Evolutionary conservation across 139 green algal species (phyloP).

Genomic region (Volvox reticuliferus): DNA sequence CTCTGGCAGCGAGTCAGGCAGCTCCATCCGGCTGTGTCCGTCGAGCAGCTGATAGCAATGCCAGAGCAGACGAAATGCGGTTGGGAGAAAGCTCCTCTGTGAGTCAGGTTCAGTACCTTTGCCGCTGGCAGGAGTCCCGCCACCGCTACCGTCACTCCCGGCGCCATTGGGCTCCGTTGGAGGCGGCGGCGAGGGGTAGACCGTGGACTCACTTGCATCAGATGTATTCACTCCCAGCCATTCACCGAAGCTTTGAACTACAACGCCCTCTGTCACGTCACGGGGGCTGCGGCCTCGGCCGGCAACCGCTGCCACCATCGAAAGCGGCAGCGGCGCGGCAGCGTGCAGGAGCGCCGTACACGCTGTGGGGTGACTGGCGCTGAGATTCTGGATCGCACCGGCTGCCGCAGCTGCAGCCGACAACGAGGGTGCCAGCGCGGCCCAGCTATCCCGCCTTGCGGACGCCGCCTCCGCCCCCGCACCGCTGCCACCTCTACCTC

Average conservation of each 20-base stretch:
- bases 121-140: neutral
- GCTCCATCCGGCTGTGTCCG: neutral
- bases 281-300: neutral
- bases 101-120: neutral
- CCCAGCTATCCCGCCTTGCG: neutral
- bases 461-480: neutral
- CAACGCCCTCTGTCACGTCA: neutral
- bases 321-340: neutral
- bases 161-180: neutral
- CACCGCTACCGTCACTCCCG: neutral
- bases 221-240: neutral
- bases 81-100: neutral
- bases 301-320: neutral
- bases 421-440: conserved; percentile 22
- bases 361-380: neutral
- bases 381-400: conserved; percentile 37
- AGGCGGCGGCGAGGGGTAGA: neutral
- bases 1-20: conserved; percentile 15
- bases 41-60: conserved; percentile 30
- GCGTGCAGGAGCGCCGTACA: conserved; percentile 24
- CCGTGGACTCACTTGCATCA: neutral
- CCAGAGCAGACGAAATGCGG: conserved; percentile 14
- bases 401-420: conserved; percentile 31
- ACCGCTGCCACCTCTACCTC: neutral
- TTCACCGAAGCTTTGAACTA: conserved; percentile 8